Evolutionary conservation across 495 filamentous ascomycete species (phyloP).

Genomic region (Xylaria venustula): DNA sequence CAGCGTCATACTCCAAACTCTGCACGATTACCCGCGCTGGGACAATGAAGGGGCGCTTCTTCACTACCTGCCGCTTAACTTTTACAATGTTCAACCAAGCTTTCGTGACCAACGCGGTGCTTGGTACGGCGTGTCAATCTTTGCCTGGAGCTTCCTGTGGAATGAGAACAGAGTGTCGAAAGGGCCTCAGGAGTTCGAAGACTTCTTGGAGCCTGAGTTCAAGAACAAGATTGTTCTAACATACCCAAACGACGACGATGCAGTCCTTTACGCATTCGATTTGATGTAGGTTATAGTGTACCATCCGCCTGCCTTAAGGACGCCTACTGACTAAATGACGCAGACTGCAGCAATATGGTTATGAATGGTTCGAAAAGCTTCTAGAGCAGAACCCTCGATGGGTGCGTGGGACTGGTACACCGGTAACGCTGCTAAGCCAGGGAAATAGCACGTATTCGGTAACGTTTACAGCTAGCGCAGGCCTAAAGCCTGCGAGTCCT

Average conservation of each 20-base stretch:
- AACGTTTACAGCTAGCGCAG: not conserved
- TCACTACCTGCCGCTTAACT: conserved; percentile 30
- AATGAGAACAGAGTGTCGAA: conserved; percentile 14
- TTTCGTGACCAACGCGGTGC: conserved; percentile 30
- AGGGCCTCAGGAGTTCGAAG: conserved; percentile 21
- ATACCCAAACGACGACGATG: conserved; percentile 42
- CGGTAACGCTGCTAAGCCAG: conserved; percentile 17
- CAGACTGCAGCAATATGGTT: conserved; percentile 31
- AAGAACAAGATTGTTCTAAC: conserved; percentile 38
- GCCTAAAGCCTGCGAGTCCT: not conserved
- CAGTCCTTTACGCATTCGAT: conserved; percentile 35
- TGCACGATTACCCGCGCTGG: conserved; percentile 40
- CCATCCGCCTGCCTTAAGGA: not conserved
- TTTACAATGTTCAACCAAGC: conserved; percentile 24
- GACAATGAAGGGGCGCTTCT: conserved; percentile 31
- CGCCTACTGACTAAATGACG: not conserved
- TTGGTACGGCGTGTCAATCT: conserved; percentile 18
- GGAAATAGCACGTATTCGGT: conserved; percentile 19
- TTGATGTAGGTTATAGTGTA: conserved; percentile 19
- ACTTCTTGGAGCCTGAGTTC: conserved; percentile 31
- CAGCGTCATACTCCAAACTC: conserved; percentile 32
- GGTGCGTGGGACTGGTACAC: conserved; percentile 37
- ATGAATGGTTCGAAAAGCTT: conserved; percentile 37
- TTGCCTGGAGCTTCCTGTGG: conserved; percentile 27
- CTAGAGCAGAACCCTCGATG: conserved; percentile 33